Conservation (phyloP, 2,329 filamentous ascomycete genomes). For the Curvularia sp. region DNA sequence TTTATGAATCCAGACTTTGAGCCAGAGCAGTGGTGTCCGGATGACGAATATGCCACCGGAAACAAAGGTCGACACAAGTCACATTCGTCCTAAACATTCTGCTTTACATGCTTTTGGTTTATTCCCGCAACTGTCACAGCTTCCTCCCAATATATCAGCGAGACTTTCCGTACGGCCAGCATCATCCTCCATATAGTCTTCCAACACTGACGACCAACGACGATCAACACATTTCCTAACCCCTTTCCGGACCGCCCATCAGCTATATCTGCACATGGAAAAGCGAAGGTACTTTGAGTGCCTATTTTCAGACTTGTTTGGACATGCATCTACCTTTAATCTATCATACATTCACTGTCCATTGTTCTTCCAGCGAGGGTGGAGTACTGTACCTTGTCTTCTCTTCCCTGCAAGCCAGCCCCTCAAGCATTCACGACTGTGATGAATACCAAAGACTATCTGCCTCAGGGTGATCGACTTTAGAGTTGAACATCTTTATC, state of each 20-base stretch:
- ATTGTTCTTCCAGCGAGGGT: conserved; percentile 28
- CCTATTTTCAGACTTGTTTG: conserved; percentile 26
- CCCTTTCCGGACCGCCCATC: conserved; percentile 38
- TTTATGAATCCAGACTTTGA: conserved; percentile 61
- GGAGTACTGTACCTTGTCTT: conserved; percentile 30
- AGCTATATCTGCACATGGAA: conserved; percentile 42
- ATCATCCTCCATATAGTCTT: conserved; percentile 42
- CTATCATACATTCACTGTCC: conserved; percentile 29
- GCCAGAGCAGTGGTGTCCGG: conserved; percentile 60
- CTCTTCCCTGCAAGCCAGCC: conserved; percentile 34
- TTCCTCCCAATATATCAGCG: conserved; percentile 45
- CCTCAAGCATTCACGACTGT: conserved; percentile 45
- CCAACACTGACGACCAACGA: conserved; percentile 39
- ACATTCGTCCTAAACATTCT: conserved; percentile 38
- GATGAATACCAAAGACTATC: conserved; percentile 50
- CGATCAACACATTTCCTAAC: conserved; percentile 47
- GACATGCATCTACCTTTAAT: conserved; percentile 28
- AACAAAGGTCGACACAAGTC: conserved; percentile 50
- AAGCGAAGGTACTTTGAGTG: conserved; percentile 31
- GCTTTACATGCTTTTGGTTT: conserved; percentile 21
- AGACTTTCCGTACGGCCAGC: conserved; percentile 40
- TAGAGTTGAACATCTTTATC: conserved; percentile 50
- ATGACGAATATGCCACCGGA: conserved; percentile 53
- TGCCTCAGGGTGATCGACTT: conserved; percentile 49
- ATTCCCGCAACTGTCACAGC: conserved; percentile 36